phyloP scores from a whole-genome alignment of 1,139 yeast genomes.

The Cylindricascospora bacillispora region DNA sequence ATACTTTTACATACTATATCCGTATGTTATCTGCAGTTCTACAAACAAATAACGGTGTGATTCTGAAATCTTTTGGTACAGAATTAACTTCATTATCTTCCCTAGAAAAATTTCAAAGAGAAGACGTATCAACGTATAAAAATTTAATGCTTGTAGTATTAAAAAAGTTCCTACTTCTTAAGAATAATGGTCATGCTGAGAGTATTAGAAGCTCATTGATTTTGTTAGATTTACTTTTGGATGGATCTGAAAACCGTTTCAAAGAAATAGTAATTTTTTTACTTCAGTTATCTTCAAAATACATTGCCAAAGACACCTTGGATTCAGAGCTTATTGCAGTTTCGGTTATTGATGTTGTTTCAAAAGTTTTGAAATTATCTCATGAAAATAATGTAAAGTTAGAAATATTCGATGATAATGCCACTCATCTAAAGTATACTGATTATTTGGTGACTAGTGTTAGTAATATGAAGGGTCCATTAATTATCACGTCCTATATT shows the following conservation, averaged over 20 bases:
- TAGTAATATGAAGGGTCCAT: slow-evolving; percentile 19
- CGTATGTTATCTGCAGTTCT: slow-evolving; percentile 40
- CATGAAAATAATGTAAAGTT: slow-evolving; percentile 21
- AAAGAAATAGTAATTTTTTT: slow-evolving; percentile 28
- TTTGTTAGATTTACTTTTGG: slow-evolving; percentile 34
- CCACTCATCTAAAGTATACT: slow-evolving; percentile 23
- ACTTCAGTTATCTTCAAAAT: slow-evolving; percentile 23
- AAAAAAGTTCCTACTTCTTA: slow-evolving; percentile 32
- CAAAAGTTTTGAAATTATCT: slow-evolving; percentile 22
- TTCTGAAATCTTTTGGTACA: slow-evolving; percentile 37
- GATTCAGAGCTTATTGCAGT: slow-evolving; percentile 24
- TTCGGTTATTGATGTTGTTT: slow-evolving; percentile 21
- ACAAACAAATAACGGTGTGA: slow-evolving; percentile 30
- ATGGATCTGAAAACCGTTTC: slow-evolving; percentile 46
- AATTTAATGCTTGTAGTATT: slow-evolving; percentile 38
- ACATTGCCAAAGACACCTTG: slow-evolving; percentile 15
- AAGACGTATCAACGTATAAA: slow-evolving; percentile 50
- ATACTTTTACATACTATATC: slow-evolving; percentile 45
- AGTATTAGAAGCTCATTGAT: slow-evolving; percentile 30
- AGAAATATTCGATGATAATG: slow-evolving; percentile 23
- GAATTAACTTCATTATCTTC: slow-evolving; percentile 42
- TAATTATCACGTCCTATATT: slow-evolving; percentile 23
- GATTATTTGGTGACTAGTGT: slow-evolving; percentile 25
- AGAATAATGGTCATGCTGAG: slow-evolving; percentile 21
- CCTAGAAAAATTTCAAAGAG: slow-evolving; percentile 27